Base-by-base conservation (phyloP, 2,329 filamentous ascomycete species). In the Alternaria sp. region DNA sequence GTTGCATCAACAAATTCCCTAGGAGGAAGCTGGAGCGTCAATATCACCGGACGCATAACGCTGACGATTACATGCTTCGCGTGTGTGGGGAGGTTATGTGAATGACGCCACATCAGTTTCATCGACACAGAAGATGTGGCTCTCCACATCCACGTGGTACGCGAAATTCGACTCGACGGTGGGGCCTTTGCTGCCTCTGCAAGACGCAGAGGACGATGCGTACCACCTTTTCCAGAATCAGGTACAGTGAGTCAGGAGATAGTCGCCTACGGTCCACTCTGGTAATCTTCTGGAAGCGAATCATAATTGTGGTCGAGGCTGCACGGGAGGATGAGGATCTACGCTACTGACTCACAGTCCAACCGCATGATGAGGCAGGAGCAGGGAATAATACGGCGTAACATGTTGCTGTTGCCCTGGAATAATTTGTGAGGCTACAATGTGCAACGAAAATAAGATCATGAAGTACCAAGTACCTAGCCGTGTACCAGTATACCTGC, bases 131-230 rank as follows among this genome's bases (percentile, higher is more conserved):
- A 57, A 20, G 34, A 38, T 49, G 36, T 56, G 30, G 30, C 38
- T 36, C 34, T 34, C 36, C 44, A 67, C 66, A 22, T 34, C 28
- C 36, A 68, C 66, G 60, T 66, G 60, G 57, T 25, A n/a, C 14
- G 34, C 40, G 44, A 49, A 41, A 4, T 45, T 14, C 45, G 22
- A 46, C 32, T 32, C 25, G 18, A 20, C 11, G 14, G 50, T 55
- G 41, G 43, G 27, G 27, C 50, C 38, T 43, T 51, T 18, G 20
- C n/a, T 44, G 28, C 34, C 30, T 46, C 40, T 56, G 18, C 22
- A 27, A 50, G 38, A 43, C 18, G 16, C 11, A 40, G n/a, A 27
- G 25, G 36, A 56, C 25, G 43, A 44, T 54, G 61, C 32, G 11
- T 25, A 48, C 40, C n/a, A 27, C 40, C 30, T 54, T n/a, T 22